phyloP scores from a whole-genome alignment of 176 grass and related monocot genomes.

The Leersia perrieri region DNA sequence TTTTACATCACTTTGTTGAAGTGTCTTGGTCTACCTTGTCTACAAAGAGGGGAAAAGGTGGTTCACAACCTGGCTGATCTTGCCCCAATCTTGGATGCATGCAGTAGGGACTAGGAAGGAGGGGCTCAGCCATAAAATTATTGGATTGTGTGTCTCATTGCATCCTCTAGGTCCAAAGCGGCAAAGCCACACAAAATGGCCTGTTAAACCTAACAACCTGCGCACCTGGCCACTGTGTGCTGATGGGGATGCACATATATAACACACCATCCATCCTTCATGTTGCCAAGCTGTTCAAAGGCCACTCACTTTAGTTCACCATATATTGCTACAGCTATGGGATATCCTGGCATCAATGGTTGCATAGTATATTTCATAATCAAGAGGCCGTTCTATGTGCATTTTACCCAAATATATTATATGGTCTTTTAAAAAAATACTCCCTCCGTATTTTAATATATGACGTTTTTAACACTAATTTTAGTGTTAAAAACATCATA shows the following conservation, averaged over 20 bases:
- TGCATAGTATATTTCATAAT: neutral
- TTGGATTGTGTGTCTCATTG: constrained; percentile 9
- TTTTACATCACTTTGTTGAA: constrained; percentile 15
- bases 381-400: neutral
- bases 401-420: neutral
- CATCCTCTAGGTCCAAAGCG: constrained; percentile 20
- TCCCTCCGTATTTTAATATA: too few relatives aligned
- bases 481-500: too few relatives aligned
- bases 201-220: constrained; percentile 16
- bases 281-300: neutral
- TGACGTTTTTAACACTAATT: too few relatives aligned
- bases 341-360: neutral
- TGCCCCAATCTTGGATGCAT: constrained; percentile 34
- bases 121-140: constrained; percentile 13
- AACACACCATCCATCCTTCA: neutral
- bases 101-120: neutral
- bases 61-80: constrained; percentile 14
- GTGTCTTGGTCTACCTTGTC: constrained; percentile 21
- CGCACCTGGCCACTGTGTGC: neutral
- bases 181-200: neutral
- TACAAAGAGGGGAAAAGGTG: neutral
- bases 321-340: neutral
- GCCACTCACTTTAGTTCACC: neutral
- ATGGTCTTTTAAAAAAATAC: neutral
- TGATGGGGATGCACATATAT: constrained; percentile 3